Base-by-base conservation (phyloP, 768 basidiomycete species). In the Mycena vulgaris region DNA sequence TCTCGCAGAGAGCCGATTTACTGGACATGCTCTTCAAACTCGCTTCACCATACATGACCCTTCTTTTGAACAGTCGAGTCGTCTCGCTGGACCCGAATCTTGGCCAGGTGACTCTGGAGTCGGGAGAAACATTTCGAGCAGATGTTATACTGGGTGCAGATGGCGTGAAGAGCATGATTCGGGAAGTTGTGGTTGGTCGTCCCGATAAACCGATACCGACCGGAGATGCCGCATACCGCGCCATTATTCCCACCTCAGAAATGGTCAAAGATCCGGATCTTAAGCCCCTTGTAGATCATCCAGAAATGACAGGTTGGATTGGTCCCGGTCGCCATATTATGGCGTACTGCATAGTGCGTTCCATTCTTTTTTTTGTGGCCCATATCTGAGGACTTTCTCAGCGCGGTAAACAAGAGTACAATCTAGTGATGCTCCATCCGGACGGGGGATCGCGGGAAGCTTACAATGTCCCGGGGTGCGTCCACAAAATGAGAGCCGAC, bases 141-240 rank as follows among this genome's bases (percentile, higher is more conserved):
- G 86, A 89, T 60, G 73, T 89, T 31, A 78, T 88, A 25, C 82
- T 89, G 17, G 87, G 87, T 5, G 85, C 85, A 0, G 87, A 89
- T 65, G 88, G 88, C 6, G 78, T 85, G 28, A 88, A 87, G 79
- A 89, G 89, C 71, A 72, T 79, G 25, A 71, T 89, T 4, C 86
- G 87, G 2, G 78, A 86, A 73, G 80, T 87, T 39, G 83, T 88
- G 28, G 84, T 90, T 21, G 85, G 89, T 0, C 79, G 78, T 0
- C 83, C 85, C 56, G 82, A 83, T 35, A 53, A 59, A 28, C 82
- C 86, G 0, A 83, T 84, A 0, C 82, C 88, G 3, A 92, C 91
- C 0, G 92, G 90, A 0, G 90, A 92, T 72, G 87, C 89, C 0
- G 91, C 89, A 0, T 92, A 90, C 73, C 85, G 91, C 60, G 88